Evolutionary conservation across 2,329 filamentous ascomycete species (phyloP).

Genomic region (Botrytis porri): DNA sequence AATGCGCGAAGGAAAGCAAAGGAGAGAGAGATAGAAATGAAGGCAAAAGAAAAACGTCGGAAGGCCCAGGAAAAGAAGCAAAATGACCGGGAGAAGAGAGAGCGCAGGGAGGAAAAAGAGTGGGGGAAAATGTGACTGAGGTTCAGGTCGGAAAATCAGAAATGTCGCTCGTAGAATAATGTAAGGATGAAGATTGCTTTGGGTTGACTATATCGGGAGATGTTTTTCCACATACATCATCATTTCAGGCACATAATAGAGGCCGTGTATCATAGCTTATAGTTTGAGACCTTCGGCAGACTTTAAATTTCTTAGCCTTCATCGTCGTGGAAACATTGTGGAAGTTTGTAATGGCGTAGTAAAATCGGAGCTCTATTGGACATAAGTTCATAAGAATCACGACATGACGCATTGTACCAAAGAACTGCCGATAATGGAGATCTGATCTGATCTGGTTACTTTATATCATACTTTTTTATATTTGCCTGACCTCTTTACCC

Average conservation of each 20-base stretch:
- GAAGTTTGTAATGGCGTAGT: not conserved
- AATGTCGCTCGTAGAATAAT: too few species aligned
- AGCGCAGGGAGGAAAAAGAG: not conserved
- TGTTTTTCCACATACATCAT: not conserved
- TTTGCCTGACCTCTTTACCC: conserved; percentile 68
- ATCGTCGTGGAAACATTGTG: not conserved
- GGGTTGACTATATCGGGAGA: not conserved
- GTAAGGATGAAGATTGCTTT: not conserved
- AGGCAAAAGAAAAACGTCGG: conserved; percentile 4
- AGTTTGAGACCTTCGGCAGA: not conserved
- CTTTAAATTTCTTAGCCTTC: not conserved
- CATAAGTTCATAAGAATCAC: not conserved
- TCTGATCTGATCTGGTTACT: not conserved
- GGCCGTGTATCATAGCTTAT: not conserved
- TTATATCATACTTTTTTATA: conserved; percentile 30
- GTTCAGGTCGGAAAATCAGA: not conserved
- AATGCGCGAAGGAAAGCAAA: not conserved
- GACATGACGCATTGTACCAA: not conserved
- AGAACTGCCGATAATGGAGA: not conserved
- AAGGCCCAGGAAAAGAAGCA: not conserved
- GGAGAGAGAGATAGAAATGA: not conserved
- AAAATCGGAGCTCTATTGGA: not conserved
- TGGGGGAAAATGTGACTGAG: too few species aligned
- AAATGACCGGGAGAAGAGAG: not conserved
- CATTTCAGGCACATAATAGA: not conserved